Evolutionary conservation across 2,329 filamentous ascomycete genomes (phyloP).

Genomic region (Harringtonia lauricola): DNA sequence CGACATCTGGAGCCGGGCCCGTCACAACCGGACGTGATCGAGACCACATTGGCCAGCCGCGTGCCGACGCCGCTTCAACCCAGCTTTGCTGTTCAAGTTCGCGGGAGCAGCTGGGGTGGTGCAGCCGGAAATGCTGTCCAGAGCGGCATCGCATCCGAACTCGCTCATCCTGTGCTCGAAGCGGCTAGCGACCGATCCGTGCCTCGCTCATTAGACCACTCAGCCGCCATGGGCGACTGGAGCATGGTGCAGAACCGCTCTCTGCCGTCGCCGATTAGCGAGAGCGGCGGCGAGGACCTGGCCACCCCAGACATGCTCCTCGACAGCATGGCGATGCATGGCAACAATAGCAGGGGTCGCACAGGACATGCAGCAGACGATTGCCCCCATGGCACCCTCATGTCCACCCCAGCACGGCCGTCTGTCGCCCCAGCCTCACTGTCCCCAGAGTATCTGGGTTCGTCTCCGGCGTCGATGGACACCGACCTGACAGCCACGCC

Average conservation of each 20-base stretch:
- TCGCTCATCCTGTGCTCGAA: neutral
- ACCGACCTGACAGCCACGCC: constrained; percentile 23
- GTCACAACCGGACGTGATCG: constrained; percentile 20
- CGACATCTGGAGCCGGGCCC: constrained; percentile 18
- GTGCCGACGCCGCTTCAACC: constrained; percentile 51
- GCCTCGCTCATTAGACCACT: constrained; percentile 34
- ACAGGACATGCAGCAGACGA: neutral
- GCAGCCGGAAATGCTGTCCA: constrained; percentile 21
- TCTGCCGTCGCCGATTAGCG: constrained; percentile 49
- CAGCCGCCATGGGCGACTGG: constrained; percentile 32
- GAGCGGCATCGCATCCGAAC: neutral
- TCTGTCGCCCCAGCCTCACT: neutral
- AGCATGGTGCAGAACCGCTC: constrained; percentile 39
- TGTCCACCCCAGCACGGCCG: constrained; percentile 17
- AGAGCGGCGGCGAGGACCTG: constrained; percentile 35
- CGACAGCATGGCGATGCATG: constrained; percentile 17
- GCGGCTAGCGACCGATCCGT: constrained; percentile 26
- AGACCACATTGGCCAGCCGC: constrained; percentile 28
- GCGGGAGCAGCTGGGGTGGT: constrained; percentile 37
- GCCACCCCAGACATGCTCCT: constrained; percentile 28
- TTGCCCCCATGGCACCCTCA: constrained; percentile 23
- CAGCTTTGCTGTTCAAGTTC: constrained; percentile 43
- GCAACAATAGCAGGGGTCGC: neutral
- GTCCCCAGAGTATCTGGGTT: neutral
- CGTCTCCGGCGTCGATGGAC: constrained; percentile 1